phyloP scores from a whole-genome alignment of 352 stramenopile species.

The Achlya hypogyna region DNA sequence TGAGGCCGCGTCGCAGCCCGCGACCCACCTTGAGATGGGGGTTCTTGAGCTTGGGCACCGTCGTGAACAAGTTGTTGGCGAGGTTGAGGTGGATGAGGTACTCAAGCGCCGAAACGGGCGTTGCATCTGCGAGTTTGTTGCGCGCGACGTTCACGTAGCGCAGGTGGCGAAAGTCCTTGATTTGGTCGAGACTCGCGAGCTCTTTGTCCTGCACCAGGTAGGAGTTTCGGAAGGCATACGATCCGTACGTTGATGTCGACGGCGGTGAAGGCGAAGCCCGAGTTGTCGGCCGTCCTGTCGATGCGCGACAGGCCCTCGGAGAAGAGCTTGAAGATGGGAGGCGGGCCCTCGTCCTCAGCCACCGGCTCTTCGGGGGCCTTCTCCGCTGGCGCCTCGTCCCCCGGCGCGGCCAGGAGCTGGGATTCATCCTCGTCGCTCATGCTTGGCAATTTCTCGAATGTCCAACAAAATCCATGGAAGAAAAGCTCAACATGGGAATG shows the following conservation, averaged over 20 bases:
- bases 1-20: background rate
- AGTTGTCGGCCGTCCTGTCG: slow-evolving; percentile 62
- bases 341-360: background rate
- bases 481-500: too few species aligned
- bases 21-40: slow-evolving; percentile 42
- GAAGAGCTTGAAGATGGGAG: slow-evolving; percentile 5
- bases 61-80: slow-evolving; percentile 40
- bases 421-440: slow-evolving; percentile 2
- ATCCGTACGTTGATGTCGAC: slow-evolving; percentile 44
- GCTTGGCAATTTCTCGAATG: too few species aligned
- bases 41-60: slow-evolving; percentile 34
- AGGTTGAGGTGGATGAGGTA: slow-evolving; percentile 53
- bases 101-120: slow-evolving; percentile 39
- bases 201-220: slow-evolving; percentile 36
- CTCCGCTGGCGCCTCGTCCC: background rate
- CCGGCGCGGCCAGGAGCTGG: too few species aligned
- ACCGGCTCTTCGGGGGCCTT: background rate
- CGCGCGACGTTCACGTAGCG: slow-evolving; percentile 60
- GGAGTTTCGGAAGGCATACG: background rate
- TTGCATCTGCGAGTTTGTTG: slow-evolving; percentile 52
- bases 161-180: slow-evolving; percentile 52
- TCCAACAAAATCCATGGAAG: too few species aligned
- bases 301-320: slow-evolving; percentile 55
- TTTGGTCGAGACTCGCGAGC: slow-evolving; percentile 42
- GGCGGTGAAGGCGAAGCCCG: slow-evolving; percentile 64